Evolutionary conservation across 768 basidiomycete genomes (phyloP).

Genomic region (Coprinopsis strossmayeri): DNA sequence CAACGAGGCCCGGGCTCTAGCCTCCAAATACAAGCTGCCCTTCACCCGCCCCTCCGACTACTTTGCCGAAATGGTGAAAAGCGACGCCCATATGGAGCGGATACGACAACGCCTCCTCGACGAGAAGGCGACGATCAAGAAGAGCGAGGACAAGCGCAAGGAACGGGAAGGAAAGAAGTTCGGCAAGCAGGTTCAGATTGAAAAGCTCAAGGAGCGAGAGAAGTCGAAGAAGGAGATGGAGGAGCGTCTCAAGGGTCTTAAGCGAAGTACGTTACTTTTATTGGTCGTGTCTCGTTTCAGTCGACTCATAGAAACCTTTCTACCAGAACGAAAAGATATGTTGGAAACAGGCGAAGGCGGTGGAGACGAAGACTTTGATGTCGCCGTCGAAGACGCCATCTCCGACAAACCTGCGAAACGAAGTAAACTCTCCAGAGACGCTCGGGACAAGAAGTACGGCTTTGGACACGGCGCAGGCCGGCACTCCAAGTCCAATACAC

Average conservation of each 20-base stretch:
- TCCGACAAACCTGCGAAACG: slow-evolving; percentile 60
- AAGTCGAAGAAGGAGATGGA: slow-evolving; percentile 88
- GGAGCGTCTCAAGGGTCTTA: slow-evolving; percentile 78
- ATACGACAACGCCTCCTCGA: slow-evolving; percentile 87
- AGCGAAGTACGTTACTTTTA: slow-evolving; percentile 63
- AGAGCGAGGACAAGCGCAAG: slow-evolving; percentile 83
- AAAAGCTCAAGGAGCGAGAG: slow-evolving; percentile 89
- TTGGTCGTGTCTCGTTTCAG: background rate
- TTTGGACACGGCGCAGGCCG: slow-evolving; percentile 61
- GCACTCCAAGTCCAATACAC: slow-evolving; percentile 77
- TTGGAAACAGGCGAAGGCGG: slow-evolving; percentile 47
- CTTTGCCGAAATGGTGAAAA: slow-evolving; percentile 98
- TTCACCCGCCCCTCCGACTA: slow-evolving; percentile 93
- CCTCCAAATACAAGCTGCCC: slow-evolving; percentile 69
- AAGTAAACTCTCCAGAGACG: slow-evolving; percentile 33
- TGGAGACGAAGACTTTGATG: slow-evolving; percentile 74
- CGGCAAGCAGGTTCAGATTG: slow-evolving; percentile 94
- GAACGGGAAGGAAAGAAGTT: slow-evolving; percentile 97
- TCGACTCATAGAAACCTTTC: background rate
- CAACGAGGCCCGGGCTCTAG: slow-evolving; percentile 68
- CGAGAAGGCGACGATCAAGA: slow-evolving; percentile 83
- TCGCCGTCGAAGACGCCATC: slow-evolving; percentile 88
- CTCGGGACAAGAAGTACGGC: slow-evolving; percentile 76
- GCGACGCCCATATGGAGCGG: slow-evolving; percentile 95
- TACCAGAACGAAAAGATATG: slow-evolving; percentile 76